Evolutionary conservation across 1,284 basidiomycete genomes (phyloP), one percentile per base, ranked within the genome.

Genomic region (Veloporphyrellus conicus): DNA sequence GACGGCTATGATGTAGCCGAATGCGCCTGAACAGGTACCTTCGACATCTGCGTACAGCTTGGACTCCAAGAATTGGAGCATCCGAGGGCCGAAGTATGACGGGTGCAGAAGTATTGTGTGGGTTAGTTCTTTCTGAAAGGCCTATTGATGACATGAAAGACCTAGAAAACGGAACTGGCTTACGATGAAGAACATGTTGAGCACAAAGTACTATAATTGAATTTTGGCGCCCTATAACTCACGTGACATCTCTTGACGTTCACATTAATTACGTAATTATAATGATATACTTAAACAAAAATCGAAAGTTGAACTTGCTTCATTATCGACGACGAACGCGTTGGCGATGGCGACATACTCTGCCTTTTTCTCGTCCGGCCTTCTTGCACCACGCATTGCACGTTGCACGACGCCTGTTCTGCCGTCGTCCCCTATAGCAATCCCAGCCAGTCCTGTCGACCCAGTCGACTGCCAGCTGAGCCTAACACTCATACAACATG

Each of bases 1-100:
- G 33, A 99, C 95, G 23, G 93, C 90, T 64, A 99, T 95, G 71
- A 99, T 97, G 72, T 97, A 99, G 52, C 93, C 94, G 57, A 94
- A 91, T 61, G 90, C 85, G 44, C 95, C 95, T 33, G 90, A 92
- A 65, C 95, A 98, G 42, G 94, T 97, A 31, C 95, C 95, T 69
- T 99, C 95, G 50, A 98, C 94, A 67, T 98, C 94, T 18, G 91
- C 84, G 65, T 94, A 93, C 20, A 99, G 79, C 69, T 97, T 96
- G 48, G 87, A 86, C 65, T 92, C 84, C 50, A 99, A 81, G 70
- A 92, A 96, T 56, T 90, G 87, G 50, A 91, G 80, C 82, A 98
- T 93, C 53, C 90, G 87, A 6, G 95, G 92, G 14, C 95, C 95
- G 67, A 98, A 99, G 72, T 95, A 99, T 19, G 94, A 97, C 14